Evolutionary conservation across 2,329 filamentous ascomycete genomes (phyloP).

Genomic region (Pseudogymnoascus sp.): DNA sequence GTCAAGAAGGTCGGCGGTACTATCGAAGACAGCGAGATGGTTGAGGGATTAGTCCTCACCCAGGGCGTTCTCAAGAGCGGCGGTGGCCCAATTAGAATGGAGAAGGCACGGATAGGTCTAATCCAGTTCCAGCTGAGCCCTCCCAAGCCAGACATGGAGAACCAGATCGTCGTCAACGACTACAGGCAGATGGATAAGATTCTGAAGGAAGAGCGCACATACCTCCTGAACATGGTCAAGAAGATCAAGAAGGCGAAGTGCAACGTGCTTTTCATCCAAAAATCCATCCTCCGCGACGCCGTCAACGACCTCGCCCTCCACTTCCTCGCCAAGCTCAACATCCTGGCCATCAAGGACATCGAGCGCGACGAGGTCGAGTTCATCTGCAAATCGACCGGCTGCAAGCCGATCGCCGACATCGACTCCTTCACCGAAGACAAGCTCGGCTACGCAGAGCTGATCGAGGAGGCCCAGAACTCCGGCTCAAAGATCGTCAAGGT

Average conservation of each 20-base stretch:
- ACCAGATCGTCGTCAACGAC: conserved; percentile 98
- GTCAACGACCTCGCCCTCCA: conserved; percentile 97
- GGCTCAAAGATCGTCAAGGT: conserved; percentile 93
- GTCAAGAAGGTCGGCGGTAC: conserved; percentile 97
- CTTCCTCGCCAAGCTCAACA: conserved; percentile 95
- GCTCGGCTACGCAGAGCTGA: conserved; percentile 82
- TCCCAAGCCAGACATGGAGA: conserved; percentile 99
- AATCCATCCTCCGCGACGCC: conserved; percentile 93
- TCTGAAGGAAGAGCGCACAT: conserved; percentile 95
- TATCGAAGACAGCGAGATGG: conserved; percentile 95
- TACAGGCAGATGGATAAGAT: conserved; percentile 99
- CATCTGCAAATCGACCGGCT: conserved; percentile 97
- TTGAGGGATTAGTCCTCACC: conserved; percentile 86
- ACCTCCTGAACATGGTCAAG: conserved; percentile 97
- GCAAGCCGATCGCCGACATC: conserved; percentile 97
- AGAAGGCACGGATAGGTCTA: conserved; percentile 93
- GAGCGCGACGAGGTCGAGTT: conserved; percentile 99
- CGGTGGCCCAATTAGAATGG: conserved; percentile 82
- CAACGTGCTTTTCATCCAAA: conserved; percentile 96
- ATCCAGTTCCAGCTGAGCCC: conserved; percentile 99
- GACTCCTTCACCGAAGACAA: conserved; percentile 99
- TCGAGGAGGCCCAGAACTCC: conserved; percentile 82
- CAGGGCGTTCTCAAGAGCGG: conserved; percentile 91
- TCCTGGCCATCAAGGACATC: conserved; percentile 92
- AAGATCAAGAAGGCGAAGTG: conserved; percentile 99